Evolutionary conservation across 768 basidiomycete genomes (phyloP).

Genomic region (Rhizopogon vulgaris): DNA sequence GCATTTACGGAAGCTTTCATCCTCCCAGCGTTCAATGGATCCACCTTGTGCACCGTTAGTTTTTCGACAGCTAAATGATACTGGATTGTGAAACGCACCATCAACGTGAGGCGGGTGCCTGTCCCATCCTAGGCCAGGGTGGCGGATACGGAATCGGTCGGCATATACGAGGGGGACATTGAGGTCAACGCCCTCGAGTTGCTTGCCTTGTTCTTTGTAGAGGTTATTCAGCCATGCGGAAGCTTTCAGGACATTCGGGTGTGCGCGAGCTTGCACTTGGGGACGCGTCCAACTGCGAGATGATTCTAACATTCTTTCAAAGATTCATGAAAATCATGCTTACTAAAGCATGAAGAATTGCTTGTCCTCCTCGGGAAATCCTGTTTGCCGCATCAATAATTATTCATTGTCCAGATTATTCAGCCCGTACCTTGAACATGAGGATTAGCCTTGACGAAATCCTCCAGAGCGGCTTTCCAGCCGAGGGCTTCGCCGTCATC

Average conservation of each 20-base stretch:
- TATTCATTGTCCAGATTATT: neutral
- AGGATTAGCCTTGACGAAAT: constrained; percentile 54
- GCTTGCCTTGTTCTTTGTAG: constrained; percentile 40
- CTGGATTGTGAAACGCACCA: constrained; percentile 29
- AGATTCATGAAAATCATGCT: constrained; percentile 14
- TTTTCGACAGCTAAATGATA: neutral
- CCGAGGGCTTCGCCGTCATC: constrained; percentile 45
- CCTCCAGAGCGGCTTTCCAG: constrained; percentile 54
- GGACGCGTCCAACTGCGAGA: constrained; percentile 38
- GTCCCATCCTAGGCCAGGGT: constrained; percentile 55
- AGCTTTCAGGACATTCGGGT: constrained; percentile 57
- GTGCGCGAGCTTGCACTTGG: constrained; percentile 62
- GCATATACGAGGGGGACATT: constrained; percentile 62
- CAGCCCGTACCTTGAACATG: constrained; percentile 40
- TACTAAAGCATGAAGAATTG: constrained; percentile 76
- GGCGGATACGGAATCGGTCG: constrained; percentile 70
- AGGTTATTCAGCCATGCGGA: constrained; percentile 58
- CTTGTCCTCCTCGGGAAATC: constrained; percentile 48
- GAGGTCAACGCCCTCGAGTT: constrained; percentile 51
- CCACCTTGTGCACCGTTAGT: constrained; percentile 42
- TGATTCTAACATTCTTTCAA: neutral
- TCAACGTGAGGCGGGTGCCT: constrained; percentile 51
- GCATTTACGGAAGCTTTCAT: constrained; percentile 49
- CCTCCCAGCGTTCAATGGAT: constrained; percentile 72
- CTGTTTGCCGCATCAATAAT: constrained; percentile 22